Evolutionary conservation across 257 asterid genomes (phyloP).

Genomic region (Solanum okadae): DNA sequence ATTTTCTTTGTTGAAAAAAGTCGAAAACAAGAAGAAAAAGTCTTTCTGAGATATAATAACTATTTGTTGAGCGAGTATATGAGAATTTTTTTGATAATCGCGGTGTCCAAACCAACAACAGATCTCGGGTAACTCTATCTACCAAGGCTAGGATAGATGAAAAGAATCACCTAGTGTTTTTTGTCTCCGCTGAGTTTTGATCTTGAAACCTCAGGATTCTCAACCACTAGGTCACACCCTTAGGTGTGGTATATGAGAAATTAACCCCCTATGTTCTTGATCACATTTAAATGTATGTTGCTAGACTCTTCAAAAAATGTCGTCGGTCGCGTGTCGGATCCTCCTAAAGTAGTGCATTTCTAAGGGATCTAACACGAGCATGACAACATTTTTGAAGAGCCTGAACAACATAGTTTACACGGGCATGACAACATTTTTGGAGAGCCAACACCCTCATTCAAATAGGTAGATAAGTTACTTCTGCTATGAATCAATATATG

Average conservation of each 20-base stretch:
- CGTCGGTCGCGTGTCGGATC: background rate
- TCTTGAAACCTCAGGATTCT: background rate
- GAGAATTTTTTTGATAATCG: background rate
- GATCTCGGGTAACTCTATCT: background rate
- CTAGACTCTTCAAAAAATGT: background rate
- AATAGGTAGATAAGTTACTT: background rate
- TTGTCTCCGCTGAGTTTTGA: background rate
- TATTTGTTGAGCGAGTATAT: too few species aligned
- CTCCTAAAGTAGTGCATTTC: background rate
- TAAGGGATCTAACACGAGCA: background rate
- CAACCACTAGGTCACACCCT: background rate
- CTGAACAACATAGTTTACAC: background rate
- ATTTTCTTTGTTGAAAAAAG: background rate
- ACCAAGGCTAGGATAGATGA: too few species aligned
- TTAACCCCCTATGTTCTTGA: background rate
- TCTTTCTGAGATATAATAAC: too few species aligned
- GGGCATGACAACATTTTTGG: background rate
- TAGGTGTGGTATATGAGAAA: background rate
- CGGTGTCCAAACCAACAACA: rapidly evolving
- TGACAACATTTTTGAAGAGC: background rate
- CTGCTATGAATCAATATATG: background rate
- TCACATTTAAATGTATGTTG: background rate
- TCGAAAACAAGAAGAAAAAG: background rate
- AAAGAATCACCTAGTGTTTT: background rate
- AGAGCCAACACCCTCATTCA: background rate